Conservation (phyloP, 177 flowering plant genomes). For the Vitis hybrid region DNA sequence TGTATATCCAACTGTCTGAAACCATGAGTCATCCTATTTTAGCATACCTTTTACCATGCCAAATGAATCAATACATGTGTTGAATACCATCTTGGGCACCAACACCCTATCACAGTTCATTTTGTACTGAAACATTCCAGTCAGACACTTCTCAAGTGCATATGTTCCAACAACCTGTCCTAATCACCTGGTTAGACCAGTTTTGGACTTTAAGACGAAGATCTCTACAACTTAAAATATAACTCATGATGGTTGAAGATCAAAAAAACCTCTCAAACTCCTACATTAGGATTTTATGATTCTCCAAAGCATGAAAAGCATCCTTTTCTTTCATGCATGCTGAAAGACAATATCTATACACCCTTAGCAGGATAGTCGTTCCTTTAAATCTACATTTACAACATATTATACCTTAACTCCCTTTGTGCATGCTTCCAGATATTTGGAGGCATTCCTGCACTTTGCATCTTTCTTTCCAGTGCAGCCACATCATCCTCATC, state of each 20-base stretch:
- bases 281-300: too few species aligned
- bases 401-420: slow-evolving; percentile 69
- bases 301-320: background rate
- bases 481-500: slow-evolving; percentile 96
- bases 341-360: background rate
- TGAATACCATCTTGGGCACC: background rate
- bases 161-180: background rate
- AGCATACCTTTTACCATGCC: too few species aligned
- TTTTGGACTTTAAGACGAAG: background rate
- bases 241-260: background rate
- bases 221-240: background rate
- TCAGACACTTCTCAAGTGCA: background rate
- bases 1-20: background rate
- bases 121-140: background rate
- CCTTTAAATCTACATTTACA: background rate
- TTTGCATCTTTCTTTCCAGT: slow-evolving; percentile 91
- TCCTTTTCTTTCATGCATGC: background rate
- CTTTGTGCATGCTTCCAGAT: slow-evolving; percentile 98
- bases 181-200: background rate
- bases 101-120: background rate
- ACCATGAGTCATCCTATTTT: too few species aligned
- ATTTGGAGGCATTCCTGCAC: slow-evolving; percentile 93
- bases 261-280: background rate
- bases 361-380: too few species aligned
- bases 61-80: background rate